Base-by-base conservation (phyloP, 176 grass and related monocot genomes). In the Musa acuminata region DNA sequence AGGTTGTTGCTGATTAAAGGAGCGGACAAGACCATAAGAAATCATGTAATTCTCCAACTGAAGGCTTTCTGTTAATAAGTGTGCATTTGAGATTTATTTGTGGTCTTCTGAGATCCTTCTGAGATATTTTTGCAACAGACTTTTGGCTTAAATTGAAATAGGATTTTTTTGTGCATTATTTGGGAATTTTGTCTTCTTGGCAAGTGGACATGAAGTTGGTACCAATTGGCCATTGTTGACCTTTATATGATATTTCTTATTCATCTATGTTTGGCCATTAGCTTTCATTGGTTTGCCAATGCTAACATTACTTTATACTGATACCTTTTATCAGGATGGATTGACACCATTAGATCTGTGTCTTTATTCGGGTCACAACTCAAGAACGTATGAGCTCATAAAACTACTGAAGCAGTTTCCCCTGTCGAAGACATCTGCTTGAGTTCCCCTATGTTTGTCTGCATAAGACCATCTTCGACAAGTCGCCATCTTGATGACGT, bases 1-100 rank as follows among this genome's bases (percentile, higher is more conserved):
- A 94, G 83, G 67, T 79, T 94, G 80, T 84, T 99, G 72, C 76
- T 99, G 85, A 86, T 89, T 84, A 99, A 99, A 84, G 88, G 90
- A 26, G 88, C 95, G 53, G 86, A 99, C 77, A 81, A 74, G 79
- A 89, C 82, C 48, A 67, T 99, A 55, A 99, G 87, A 87, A 94
- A 86, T 71, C 71, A 82, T 73, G 90, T 93, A 91, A 89, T 84
- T 75, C 79, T 24, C 19, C 16, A 72, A 52, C 49, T 19, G 17
- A 62, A 51, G 1, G 0, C 7, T 48, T 79, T 21, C 49, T 64
- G 29, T 22, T 52, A 26, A 25, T 77, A 35, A 25, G 11, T 66
- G 21, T 5, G 11, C 58, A 24, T 77, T 29, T 48, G 8, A 51
- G n/a, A 13, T 63, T 64, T 10, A 53, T 48, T 79, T 51, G 23